Base-by-base conservation (phyloP, 2,329 filamentous ascomycete genomes). In the Seiridium cupressi region DNA sequence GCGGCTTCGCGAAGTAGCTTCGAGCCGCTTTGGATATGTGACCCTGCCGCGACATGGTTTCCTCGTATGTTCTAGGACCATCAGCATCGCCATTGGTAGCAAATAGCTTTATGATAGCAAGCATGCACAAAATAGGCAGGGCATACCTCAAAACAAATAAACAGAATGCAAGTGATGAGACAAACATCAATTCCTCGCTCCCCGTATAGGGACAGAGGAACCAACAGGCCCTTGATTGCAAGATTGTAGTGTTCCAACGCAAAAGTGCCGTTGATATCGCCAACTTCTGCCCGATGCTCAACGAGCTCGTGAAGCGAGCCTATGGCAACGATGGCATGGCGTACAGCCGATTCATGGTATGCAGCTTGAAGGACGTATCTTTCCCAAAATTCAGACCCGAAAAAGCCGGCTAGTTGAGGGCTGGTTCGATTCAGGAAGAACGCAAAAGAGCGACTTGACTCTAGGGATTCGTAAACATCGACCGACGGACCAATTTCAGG, bases 371-470 rank as follows among this genome's bases (percentile, higher is more conserved):
- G 44, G 7, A 60, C 58, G 34, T 49, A 32, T 5, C 53, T 48
- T 51, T 60, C 58, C 58, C 58, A 55, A 35, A 60, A 60, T n/a
- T 60, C 51, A 9, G 58, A 60, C 34, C 53, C 44, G 34, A 60
- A 60, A 35, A 60, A 60, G 32, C 58, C 58, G 1, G 58, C 53
- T 1, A 60, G 58, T 49, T 60, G 58, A 2, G 51, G 58, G 5
- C 51, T 44, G 9, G 58, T 56, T 35, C 58, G 53, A n/a, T 56
- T 51, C 0, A 49, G 42, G n/a, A 60, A 60, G 34, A 60, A 60
- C 2, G 51, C 53, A 36, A 60, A 60, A 9, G 58, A 56, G 7
- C 53, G 42, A 10, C 51, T 48, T 13, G 58, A 56, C 48, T 51
- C 13, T 36, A 34, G 3, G 9, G 13, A 51, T 7, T 31, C 44